A percentile compares a stretch with the other conserved stretches of the same genome.
phyloP scores from a whole-genome alignment of 106 monocot species.

The Amphibolis antarctica region DNA sequence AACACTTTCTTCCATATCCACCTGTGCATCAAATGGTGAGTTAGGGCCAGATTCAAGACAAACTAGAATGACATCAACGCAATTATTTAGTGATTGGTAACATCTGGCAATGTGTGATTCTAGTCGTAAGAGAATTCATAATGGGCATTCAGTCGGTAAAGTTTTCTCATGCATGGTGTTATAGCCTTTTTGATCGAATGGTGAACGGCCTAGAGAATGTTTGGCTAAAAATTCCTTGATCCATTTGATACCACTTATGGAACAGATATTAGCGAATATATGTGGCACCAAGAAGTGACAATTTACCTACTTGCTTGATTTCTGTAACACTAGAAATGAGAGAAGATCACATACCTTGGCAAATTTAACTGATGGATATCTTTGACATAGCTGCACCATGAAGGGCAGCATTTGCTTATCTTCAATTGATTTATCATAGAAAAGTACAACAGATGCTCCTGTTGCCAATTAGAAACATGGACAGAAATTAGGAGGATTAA shows the following conservation, averaged over 20 bases:
- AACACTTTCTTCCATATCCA: constrained; percentile 16
- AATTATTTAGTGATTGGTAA: too few species aligned
- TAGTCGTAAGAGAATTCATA: too few species aligned
- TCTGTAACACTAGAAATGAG: neutral
- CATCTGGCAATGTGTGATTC: too few species aligned
- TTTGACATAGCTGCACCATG: constrained; percentile 26
- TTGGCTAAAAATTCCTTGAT: too few species aligned
- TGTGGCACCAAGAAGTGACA: too few species aligned
- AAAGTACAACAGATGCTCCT: constrained; percentile 32
- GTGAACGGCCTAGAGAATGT: too few species aligned
- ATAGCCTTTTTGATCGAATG: too few species aligned
- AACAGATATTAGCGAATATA: too few species aligned
- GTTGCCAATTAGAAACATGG: constrained; percentile 2
- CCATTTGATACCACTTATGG: too few species aligned
- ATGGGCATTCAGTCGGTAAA: too few species aligned
- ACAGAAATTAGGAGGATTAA: neutral
- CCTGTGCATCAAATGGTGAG: constrained; percentile 4
- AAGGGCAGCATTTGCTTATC: constrained; percentile 11
- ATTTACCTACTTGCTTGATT: too few species aligned
- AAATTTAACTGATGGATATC: constrained; percentile 34
- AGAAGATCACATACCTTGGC: constrained; percentile 21
- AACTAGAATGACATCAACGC: neutral
- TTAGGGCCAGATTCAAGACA: neutral
- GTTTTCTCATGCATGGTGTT: too few species aligned
- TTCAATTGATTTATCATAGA: constrained; percentile 20